Conservation (phyloP, 768 basidiomycete species). For the Mycena kentingensis region DNA sequence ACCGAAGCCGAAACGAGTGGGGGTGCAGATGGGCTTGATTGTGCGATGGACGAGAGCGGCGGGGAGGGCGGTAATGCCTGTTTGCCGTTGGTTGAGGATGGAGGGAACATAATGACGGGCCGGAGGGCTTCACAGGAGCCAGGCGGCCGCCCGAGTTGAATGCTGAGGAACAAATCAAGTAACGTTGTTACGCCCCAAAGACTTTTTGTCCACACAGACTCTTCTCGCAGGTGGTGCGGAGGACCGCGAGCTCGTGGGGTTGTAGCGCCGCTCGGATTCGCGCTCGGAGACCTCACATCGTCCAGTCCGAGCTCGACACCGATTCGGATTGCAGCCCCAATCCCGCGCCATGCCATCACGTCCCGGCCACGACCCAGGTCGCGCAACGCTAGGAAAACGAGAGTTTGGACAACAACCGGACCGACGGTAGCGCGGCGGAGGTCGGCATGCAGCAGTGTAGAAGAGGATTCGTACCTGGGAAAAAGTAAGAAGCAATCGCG, state of each 20-base stretch:
- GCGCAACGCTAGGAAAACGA: conserved; percentile 28
- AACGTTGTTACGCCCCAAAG: conserved; percentile 30
- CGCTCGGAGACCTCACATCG: background rate
- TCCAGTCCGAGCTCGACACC: conserved; percentile 9
- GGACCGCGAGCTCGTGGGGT: background rate
- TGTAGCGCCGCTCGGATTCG: background rate
- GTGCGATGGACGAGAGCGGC: background rate
- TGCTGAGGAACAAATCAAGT: conserved; percentile 30
- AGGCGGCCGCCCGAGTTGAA: conserved; percentile 31
- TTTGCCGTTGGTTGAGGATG: background rate
- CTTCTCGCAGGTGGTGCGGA: background rate
- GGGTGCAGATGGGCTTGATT: background rate
- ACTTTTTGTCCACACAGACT: conserved; percentile 17
- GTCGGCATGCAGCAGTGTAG: background rate
- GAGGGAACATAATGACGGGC: conserved; percentile 1
- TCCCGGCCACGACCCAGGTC: conserved; percentile 33
- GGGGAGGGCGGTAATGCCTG: background rate
- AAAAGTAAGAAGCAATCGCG: background rate
- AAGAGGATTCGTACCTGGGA: conserved; percentile 11
- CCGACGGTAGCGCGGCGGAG: conserved; percentile 13
- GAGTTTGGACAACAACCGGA: conserved; percentile 27
- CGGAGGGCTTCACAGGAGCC: conserved; percentile 27
- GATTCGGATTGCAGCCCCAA: conserved; percentile 19
- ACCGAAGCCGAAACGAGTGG: background rate
- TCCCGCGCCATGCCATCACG: conserved; percentile 30